These are phyloP conservation scores for Arabidopsis lyrata DNA, from an alignment of 441 rosid genomes.

Conservation along the genomic window DNA sequence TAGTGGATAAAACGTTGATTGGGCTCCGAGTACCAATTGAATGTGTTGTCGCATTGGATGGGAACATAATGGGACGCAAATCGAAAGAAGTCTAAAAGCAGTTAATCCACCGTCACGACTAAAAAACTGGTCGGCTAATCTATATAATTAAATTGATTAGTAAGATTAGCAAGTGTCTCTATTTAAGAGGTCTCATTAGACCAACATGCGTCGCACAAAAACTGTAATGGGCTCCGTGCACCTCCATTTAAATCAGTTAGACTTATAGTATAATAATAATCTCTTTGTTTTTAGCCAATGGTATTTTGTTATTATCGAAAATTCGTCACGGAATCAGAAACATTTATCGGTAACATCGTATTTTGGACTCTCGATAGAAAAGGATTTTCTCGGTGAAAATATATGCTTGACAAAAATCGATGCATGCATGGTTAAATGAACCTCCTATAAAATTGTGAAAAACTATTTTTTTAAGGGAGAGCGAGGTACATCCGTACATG, in stretches of 20 bases:
- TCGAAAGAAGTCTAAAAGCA: slow-evolving; percentile 37
- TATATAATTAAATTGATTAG: slow-evolving; percentile 17
- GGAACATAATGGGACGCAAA: slow-evolving; percentile 39
- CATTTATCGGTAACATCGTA: slow-evolving; percentile 36
- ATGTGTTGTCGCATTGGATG: slow-evolving; percentile 41
- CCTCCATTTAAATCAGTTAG: slow-evolving; percentile 22
- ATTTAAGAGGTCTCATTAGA: slow-evolving; percentile 35
- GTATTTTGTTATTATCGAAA: slow-evolving; percentile 33
- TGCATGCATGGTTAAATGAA: slow-evolving; percentile 31
- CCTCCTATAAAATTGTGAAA: slow-evolving; percentile 6
- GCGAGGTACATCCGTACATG: background rate
- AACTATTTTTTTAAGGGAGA: background rate
- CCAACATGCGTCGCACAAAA: slow-evolving; percentile 48
- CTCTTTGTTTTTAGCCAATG: slow-evolving; percentile 17
- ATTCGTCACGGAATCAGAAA: slow-evolving; percentile 31
- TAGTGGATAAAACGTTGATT: slow-evolving; percentile 23
- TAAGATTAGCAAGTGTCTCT: slow-evolving; percentile 35
- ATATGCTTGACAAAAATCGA: slow-evolving; percentile 20
- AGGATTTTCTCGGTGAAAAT: slow-evolving; percentile 26
- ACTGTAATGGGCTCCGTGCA: slow-evolving; percentile 42
- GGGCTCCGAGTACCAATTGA: slow-evolving; percentile 24
- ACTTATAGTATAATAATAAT: background rate
- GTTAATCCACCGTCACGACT: slow-evolving; percentile 43
- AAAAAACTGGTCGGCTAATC: slow-evolving; percentile 40
- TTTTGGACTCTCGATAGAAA: slow-evolving; percentile 30